phyloP scores from a whole-genome alignment of 345 rosid species.

The Alliaria petiolata region DNA sequence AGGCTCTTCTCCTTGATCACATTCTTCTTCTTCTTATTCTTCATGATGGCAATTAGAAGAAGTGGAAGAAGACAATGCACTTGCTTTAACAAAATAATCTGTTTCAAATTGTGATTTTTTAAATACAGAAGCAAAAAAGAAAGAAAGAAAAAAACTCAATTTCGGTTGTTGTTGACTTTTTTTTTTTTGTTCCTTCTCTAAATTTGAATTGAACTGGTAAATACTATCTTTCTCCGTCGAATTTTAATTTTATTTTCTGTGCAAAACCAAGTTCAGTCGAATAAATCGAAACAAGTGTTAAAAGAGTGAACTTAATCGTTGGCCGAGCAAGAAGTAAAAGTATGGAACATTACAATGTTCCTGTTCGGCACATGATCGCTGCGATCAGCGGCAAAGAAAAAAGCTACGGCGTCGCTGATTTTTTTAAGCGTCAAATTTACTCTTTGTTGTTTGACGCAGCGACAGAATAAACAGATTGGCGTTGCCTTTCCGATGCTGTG shows the following conservation, averaged over 20 bases:
- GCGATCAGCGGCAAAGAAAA: too few relatives aligned
- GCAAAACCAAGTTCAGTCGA: neutral
- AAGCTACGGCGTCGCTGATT: too few relatives aligned
- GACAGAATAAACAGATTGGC: too few relatives aligned
- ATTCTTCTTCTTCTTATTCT: slow-evolving; percentile 7
- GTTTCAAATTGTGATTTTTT: slow-evolving; percentile 7
- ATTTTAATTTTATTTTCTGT: neutral
- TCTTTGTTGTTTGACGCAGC: too few relatives aligned
- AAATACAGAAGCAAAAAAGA: neutral
- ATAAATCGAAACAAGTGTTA: too few relatives aligned
- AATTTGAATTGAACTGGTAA: slow-evolving; percentile 12
- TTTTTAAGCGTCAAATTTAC: too few relatives aligned
- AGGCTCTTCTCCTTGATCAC: slow-evolving; percentile 17
- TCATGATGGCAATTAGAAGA: slow-evolving; percentile 2
- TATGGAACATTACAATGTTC: too few relatives aligned
- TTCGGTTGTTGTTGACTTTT: slow-evolving; percentile 9
- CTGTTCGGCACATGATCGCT: too few relatives aligned
- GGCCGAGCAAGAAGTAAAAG: too few relatives aligned
- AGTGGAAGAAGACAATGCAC: slow-evolving; percentile 13
- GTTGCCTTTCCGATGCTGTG: too few relatives aligned
- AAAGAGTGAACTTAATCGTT: too few relatives aligned
- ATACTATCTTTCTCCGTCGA: slow-evolving; percentile 2
- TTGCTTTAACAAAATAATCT: slow-evolving; percentile 25
- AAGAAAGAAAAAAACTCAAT: neutral
- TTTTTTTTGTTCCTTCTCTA: neutral